Evolutionary conservation across 345 rosid genomes (phyloP).

Genomic region (Psidium friedrichsthalianum): DNA sequence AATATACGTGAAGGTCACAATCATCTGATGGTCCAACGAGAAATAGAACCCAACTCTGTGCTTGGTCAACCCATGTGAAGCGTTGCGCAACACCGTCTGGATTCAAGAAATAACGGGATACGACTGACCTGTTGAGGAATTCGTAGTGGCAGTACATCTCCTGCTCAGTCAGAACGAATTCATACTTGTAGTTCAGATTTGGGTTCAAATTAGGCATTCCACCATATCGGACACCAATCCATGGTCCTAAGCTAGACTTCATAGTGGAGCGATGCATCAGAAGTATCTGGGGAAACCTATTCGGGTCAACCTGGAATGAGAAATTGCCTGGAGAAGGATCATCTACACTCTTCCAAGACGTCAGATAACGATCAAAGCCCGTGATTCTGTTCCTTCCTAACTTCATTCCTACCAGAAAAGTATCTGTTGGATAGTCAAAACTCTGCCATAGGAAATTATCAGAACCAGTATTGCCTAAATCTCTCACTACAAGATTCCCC

Average conservation of each 20-base stretch:
- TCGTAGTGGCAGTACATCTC: conserved; percentile 19
- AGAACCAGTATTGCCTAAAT: background rate
- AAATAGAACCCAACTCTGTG: conserved; percentile 15
- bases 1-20: conserved; percentile 17
- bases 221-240: conserved; percentile 31
- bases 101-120: conserved; percentile 17
- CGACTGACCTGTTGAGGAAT: conserved; percentile 1
- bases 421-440: conserved; percentile 31
- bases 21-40: conserved; percentile 21
- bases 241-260: conserved; percentile 22
- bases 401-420: conserved; percentile 34
- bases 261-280: conserved; percentile 1
- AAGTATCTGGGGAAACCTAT: conserved; percentile 26
- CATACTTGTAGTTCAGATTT: background rate
- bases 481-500: conserved; percentile 37
- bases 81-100: conserved; percentile 18
- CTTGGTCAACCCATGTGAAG: conserved; percentile 23
- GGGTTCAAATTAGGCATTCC: conserved; percentile 19
- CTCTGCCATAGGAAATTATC: conserved; percentile 34
- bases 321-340: conserved; percentile 26
- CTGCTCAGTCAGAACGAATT: conserved; percentile 9
- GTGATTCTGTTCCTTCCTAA: conserved; percentile 19
- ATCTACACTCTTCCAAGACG: conserved; percentile 25
- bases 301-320: conserved; percentile 4
- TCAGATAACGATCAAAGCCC: conserved; percentile 13